Evolutionary conservation across 495 filamentous ascomycete genomes (phyloP), one percentile per base, ranked within the genome.

Genomic region (Neurospora discreta): DNA sequence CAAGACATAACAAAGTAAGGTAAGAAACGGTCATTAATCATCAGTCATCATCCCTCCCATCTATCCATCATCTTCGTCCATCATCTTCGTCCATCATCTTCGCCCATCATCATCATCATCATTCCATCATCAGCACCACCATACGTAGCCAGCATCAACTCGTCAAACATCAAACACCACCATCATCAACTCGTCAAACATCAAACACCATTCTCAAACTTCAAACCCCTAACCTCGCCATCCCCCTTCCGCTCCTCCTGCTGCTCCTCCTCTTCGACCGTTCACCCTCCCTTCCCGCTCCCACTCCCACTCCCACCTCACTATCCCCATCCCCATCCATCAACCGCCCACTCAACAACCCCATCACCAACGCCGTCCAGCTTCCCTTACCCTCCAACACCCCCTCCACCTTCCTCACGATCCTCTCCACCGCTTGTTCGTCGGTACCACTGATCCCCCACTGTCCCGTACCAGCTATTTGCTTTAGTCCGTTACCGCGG

Each of bases 401-500:
- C 2, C 77, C 80, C 43, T 79, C 80, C 2, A 82, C 80, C n/a
- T 72, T 70, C 38, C 68, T 68, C 38, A 79, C 80, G 7, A 81
- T 76, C 6, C 73, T 68, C 30, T 81, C 77, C 7, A 82, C 79
- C n/a, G 73, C 68, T 69, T 78, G 75, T 0, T 68, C 46, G 26
- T 82, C 81, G 1, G 80, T 80, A 3, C 80, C 81, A 0, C 44
- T 70, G 0, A 81, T 65, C 0, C 73, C 76, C 80, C 80, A 82
- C 2, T 73, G 69, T 2, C 80, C 80, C 0, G 26, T 77, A 3
- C 46, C 52, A 41, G 15, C 68, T 71, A 30, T 44, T 7, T 18
- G 52, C 18, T 38, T 23, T 23, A 67, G 68, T 9, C 44, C 58
- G 1, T 71, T 60, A 1, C 74, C 74, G 36, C 40, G 70, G 6